Conservation (phyloP, 345 rosid genomes). For the Erysimum cheiranthoides region DNA sequence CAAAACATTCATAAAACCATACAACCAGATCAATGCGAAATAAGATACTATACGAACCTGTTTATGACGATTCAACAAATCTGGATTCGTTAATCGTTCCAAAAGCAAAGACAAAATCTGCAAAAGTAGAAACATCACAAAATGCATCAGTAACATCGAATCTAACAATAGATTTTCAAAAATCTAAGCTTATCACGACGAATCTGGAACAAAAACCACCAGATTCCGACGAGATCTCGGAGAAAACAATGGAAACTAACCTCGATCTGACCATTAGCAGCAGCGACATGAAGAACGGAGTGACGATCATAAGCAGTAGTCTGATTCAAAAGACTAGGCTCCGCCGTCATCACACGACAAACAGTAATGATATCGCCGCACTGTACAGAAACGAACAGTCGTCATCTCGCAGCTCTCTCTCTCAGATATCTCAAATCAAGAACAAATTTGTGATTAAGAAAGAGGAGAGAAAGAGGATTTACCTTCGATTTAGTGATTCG, state of each 20-base stretch:
- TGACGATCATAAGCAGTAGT: slow-evolving; percentile 81
- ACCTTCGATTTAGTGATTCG: no score
- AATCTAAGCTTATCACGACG: background rate
- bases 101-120: slow-evolving; percentile 80
- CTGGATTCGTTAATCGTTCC: slow-evolving; percentile 78
- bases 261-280: slow-evolving; percentile 99
- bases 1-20: background rate
- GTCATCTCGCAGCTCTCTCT: no score
- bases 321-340: slow-evolving; percentile 61
- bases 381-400: slow-evolving; percentile 83
- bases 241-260: slow-evolving; percentile 42
- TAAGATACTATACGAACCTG: slow-evolving; percentile 59
- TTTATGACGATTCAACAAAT: slow-evolving; percentile 83
- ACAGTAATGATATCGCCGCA: slow-evolving; percentile 65
- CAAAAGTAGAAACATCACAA: slow-evolving; percentile 30
- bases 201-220: slow-evolving; percentile 6
- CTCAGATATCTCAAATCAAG: no score
- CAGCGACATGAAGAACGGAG: slow-evolving; percentile 88
- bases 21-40: slow-evolving; percentile 21
- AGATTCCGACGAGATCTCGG: slow-evolving; percentile 30
- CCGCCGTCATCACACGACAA: slow-evolving; percentile 53
- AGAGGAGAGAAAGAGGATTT: no score
- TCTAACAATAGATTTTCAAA: background rate
- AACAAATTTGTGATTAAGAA: no score
- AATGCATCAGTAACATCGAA: slow-evolving; percentile 30